These are phyloP conservation scores for Lavandula angustifolia DNA, from an alignment of 257 asterid species.

Conservation along the genomic window DNA sequence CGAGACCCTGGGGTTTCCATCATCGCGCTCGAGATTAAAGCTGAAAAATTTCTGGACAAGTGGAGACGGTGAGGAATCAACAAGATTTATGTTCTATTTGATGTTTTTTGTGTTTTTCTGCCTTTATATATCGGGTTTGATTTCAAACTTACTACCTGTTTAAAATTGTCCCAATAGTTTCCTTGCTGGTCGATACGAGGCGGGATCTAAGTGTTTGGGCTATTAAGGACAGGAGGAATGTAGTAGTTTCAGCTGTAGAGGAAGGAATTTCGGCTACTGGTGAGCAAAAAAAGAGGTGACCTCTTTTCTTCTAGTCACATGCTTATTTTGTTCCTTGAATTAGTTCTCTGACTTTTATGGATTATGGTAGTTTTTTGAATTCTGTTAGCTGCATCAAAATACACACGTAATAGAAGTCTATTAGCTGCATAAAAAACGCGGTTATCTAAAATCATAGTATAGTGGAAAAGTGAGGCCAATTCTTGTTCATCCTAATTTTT, in stretches of 20 bases:
- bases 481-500: neutral
- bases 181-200: conserved; percentile 25
- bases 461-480: neutral
- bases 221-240: conserved; percentile 30
- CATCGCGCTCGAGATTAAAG: conserved; percentile 27
- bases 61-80: conserved; percentile 34
- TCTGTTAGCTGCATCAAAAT: too few relatives aligned
- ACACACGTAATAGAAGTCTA: neutral
- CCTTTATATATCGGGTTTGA: neutral
- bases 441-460: neutral
- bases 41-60: conserved; percentile 24
- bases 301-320: conserved; percentile 1
- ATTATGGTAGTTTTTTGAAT: neutral
- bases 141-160: neutral
- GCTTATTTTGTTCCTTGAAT: conserved; percentile 7
- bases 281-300: conserved; percentile 47
- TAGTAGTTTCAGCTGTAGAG: conserved; percentile 40
- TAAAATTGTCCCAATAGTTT: conserved; percentile 25
- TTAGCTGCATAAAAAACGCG: neutral
- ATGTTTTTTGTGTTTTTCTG: neutral
- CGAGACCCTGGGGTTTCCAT: conserved; percentile 35
- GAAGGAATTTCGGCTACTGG: conserved; percentile 34
- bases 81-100: neutral
- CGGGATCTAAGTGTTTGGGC: conserved; percentile 29
- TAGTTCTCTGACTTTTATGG: neutral